A percentile compares a stretch with the other conserved stretches of the same genome.
These are phyloP conservation scores for Colletotrichum sp. DNA, from an alignment of 2,329 filamentous ascomycete species.

Conservation along the genomic window DNA sequence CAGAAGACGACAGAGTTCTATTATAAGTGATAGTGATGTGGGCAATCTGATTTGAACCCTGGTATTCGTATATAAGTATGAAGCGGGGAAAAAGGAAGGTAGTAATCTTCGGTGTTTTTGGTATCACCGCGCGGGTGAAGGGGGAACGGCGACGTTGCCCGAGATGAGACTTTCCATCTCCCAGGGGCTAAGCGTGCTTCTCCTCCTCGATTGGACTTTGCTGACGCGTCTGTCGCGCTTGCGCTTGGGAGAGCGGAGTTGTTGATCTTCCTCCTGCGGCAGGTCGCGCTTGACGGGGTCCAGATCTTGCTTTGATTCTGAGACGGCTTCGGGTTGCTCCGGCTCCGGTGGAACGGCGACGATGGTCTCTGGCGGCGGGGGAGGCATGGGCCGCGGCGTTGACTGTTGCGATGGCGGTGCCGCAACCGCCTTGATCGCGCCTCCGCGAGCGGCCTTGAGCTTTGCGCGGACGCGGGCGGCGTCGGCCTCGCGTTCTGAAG, in stretches of 20 bases:
- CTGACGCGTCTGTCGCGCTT: slow-evolving; percentile 58
- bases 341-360: not conserved
- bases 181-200: slow-evolving; percentile 78
- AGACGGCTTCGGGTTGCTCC: not conserved
- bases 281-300: slow-evolving; percentile 41
- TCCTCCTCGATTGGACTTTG: slow-evolving; percentile 65
- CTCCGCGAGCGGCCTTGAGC: slow-evolving; percentile 56
- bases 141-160: slow-evolving; percentile 33
- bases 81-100: not conserved
- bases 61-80: not conserved
- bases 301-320: slow-evolving; percentile 26
- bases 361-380: slow-evolving; percentile 14
- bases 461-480: slow-evolving; percentile 68
- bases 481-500: slow-evolving; percentile 67
- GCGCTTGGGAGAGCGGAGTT: slow-evolving; percentile 40
- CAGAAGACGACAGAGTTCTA: not conserved
- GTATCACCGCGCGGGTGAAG: slow-evolving; percentile 11
- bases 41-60: not conserved
- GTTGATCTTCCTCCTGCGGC: not conserved
- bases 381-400: slow-evolving; percentile 18
- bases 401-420: slow-evolving; percentile 31
- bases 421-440: slow-evolving; percentile 30
- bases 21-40: not conserved
- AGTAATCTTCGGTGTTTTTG: not conserved
- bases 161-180: slow-evolving; percentile 72